Evolutionary conservation across 352 stramenopile species (phyloP).

Genomic region (Pelagophyceae sp.): DNA sequence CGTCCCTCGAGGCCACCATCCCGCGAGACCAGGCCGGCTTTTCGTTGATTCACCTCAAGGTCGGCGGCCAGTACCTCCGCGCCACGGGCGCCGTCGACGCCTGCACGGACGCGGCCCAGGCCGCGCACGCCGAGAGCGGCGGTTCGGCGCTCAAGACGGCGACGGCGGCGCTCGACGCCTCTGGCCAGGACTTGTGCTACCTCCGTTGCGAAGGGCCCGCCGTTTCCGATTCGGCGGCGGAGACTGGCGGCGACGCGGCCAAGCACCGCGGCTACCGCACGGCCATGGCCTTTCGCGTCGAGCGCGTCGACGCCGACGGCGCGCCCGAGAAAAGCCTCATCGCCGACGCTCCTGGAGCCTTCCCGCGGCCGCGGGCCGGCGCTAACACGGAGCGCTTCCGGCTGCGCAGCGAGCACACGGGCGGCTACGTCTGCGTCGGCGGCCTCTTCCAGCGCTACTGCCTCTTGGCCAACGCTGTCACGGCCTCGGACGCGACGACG

Average conservation of each 20-base stretch:
- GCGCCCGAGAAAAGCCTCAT: not conserved
- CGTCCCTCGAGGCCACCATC: not conserved
- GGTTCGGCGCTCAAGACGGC: not conserved
- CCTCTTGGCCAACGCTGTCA: not conserved
- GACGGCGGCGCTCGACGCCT: not conserved
- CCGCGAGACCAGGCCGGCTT: not conserved
- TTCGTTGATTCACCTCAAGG: not conserved
- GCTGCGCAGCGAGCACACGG: not conserved
- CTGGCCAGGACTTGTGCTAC: not conserved
- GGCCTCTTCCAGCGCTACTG: slow-evolving; percentile 20
- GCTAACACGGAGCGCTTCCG: not conserved
- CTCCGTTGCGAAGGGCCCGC: slow-evolving; percentile 5
- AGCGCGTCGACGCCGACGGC: not conserved
- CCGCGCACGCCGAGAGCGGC: not conserved
- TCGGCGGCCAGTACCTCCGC: slow-evolving; percentile 20
- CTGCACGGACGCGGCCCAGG: not conserved
- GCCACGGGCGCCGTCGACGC: not conserved
- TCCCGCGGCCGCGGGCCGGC: no score
- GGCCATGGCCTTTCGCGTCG: slow-evolving; percentile 13
- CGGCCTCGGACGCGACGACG: not conserved
- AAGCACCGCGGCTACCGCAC: slow-evolving; percentile 2
- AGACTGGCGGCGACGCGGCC: not conserved
- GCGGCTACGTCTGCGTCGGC: slow-evolving; percentile 15
- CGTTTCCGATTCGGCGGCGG: not conserved
- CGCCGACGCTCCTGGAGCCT: no score